Conservation (phyloP, 2,329 filamentous ascomycete species). For the Monilinia aucupariae region DNA sequence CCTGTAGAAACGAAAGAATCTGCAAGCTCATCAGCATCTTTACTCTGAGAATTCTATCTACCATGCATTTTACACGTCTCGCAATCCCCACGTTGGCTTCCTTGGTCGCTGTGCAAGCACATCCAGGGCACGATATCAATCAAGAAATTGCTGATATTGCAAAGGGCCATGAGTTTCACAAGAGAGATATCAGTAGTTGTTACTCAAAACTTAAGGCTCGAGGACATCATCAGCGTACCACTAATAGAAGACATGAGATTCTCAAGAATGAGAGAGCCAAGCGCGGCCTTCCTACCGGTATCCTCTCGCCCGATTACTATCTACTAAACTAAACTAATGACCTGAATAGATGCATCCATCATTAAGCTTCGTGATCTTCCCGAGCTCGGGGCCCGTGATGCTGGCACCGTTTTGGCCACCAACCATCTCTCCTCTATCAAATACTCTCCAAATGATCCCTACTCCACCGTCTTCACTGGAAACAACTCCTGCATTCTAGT, state of each 20-base stretch:
- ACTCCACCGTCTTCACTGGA: conserved; percentile 28
- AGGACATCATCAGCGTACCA: conserved; percentile 31
- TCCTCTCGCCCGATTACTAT: not conserved
- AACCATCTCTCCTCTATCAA: conserved; percentile 22
- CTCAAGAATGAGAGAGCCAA: conserved; percentile 15
- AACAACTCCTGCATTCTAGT: conserved; percentile 34
- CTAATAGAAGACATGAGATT: conserved; percentile 17
- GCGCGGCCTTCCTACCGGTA: conserved; percentile 17
- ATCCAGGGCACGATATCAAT: conserved; percentile 12
- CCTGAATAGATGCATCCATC: conserved; percentile 14
- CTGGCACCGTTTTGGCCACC: conserved; percentile 19
- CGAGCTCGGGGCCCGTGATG: conserved; percentile 16
- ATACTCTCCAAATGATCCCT: conserved; percentile 36
- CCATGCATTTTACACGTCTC: conserved; percentile 15
- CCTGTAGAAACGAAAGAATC: not conserved
- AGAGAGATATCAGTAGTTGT: conserved; percentile 16
- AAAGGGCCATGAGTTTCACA: conserved; percentile 1
- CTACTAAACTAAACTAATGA: not conserved
- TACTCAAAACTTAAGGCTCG: conserved; percentile 34
- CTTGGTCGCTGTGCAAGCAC: conserved; percentile 8
- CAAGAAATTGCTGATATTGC: conserved; percentile 7
- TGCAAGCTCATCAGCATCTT: not conserved
- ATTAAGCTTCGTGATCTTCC: conserved; percentile 19
- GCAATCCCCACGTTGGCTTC: not conserved
- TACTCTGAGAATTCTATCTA: not conserved